Conservation (phyloP, 2,329 filamentous ascomycete genomes). For the Fusarium tupiense region DNA sequence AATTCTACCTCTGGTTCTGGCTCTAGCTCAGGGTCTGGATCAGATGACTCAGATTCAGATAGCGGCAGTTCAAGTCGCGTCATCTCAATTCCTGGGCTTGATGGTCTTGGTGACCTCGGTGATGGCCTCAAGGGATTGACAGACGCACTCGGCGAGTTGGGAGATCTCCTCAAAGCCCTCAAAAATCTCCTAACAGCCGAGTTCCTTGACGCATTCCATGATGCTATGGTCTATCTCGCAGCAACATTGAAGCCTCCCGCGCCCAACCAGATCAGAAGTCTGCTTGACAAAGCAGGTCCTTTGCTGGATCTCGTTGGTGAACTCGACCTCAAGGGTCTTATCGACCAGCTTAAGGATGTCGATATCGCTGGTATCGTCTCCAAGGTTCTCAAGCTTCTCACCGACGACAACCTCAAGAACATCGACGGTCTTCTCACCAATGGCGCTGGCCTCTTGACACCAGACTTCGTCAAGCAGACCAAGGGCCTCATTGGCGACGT, state of each 20-base stretch:
- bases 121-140: conserved; percentile 40
- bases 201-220: conserved; percentile 53
- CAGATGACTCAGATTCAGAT: not conserved
- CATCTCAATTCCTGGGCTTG: conserved; percentile 25
- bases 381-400: conserved; percentile 45
- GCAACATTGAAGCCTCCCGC: conserved; percentile 51
- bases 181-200: conserved; percentile 48
- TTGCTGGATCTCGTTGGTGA: conserved; percentile 45
- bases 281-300: conserved; percentile 43
- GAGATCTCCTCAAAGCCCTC: conserved; percentile 44
- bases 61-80: not conserved
- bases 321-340: conserved; percentile 48
- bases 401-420: conserved; percentile 46
- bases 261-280: conserved; percentile 43
- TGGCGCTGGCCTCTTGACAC: conserved; percentile 50
- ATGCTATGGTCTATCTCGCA: conserved; percentile 54
- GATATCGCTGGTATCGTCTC: conserved; percentile 46
- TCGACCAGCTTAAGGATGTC: conserved; percentile 46
- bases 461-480: conserved; percentile 33
- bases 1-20: conserved; percentile 13
- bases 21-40: not conserved
- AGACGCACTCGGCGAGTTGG: conserved; percentile 37
- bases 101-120: conserved; percentile 26
- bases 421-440: conserved; percentile 50
- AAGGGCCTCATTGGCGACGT: conserved; percentile 42